A percentile compares a stretch with the other conserved stretches of the same genome.
These are phyloP conservation scores for Lasiodiplodia gonubiensis DNA, from an alignment of 2,329 filamentous ascomycete genomes.

Conservation along the genomic window DNA sequence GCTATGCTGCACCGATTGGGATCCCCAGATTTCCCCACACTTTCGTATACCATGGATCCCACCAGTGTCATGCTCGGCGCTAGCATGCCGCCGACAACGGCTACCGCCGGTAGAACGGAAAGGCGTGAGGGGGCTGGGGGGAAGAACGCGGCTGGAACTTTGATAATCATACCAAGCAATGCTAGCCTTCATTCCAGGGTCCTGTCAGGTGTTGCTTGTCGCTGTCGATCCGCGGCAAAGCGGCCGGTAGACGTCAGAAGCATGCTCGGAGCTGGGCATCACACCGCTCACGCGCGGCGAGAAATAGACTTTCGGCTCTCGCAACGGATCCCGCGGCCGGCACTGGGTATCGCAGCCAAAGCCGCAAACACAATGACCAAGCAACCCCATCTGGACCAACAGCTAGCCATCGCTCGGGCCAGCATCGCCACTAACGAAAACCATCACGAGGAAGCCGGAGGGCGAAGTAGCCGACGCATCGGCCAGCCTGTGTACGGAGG, in stretches of 20 bases:
- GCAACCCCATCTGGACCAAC: background rate
- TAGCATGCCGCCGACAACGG: background rate
- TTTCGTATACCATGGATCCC: background rate
- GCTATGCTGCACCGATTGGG: background rate
- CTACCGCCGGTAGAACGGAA: background rate
- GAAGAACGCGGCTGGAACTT: background rate
- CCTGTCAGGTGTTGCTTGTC: background rate
- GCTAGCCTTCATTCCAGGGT: background rate
- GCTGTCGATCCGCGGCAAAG: background rate
- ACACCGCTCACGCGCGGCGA: conserved; percentile 6
- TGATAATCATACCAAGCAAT: background rate
- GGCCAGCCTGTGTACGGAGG: background rate
- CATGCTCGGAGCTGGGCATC: background rate
- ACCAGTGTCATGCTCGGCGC: background rate
- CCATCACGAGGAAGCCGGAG: background rate
- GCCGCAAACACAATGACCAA: background rate
- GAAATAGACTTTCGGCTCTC: background rate
- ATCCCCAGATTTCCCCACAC: background rate
- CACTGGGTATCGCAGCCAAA: background rate
- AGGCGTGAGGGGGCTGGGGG: background rate
- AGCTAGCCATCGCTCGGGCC: background rate
- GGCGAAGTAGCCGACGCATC: background rate
- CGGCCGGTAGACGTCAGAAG: background rate
- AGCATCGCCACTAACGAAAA: background rate
- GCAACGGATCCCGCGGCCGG: background rate